A percentile compares a stretch with the other conserved stretches of the same genome.
Conservation (phyloP, 352 stramenopile genomes). For the Phytophthora macrochlamydospora region DNA sequence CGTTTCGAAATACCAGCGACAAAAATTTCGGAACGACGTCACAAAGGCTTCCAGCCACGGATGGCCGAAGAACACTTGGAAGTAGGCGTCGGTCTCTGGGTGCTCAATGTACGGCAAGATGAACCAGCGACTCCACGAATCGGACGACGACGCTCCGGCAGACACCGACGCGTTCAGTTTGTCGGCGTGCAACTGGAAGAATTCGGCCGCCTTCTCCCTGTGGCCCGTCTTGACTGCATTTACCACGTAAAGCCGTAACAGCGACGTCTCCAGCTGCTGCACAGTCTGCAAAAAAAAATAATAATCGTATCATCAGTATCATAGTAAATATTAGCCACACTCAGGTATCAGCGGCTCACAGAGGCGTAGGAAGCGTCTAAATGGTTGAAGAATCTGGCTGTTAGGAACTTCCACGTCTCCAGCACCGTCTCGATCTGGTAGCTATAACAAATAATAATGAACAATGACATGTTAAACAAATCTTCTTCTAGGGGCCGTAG, state of each 20-base stretch:
- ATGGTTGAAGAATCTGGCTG: constrained; percentile 79
- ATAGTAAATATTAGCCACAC: neutral
- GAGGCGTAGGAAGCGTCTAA: constrained; percentile 72
- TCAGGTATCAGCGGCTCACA: constrained; percentile 29
- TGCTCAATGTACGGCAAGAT: constrained; percentile 79
- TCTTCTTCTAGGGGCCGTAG: constrained; percentile 6
- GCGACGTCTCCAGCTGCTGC: constrained; percentile 65
- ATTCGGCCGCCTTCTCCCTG: constrained; percentile 72
- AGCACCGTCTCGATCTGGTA: constrained; percentile 79
- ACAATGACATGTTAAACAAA: constrained; percentile 8
- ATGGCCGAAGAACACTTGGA: constrained; percentile 76
- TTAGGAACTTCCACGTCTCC: constrained; percentile 84
- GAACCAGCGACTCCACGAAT: constrained; percentile 85
- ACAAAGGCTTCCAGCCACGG: constrained; percentile 77
- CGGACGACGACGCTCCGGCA: constrained; percentile 12
- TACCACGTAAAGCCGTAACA: constrained; percentile 77
- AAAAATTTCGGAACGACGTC: constrained; percentile 80
- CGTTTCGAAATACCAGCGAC: constrained; percentile 72
- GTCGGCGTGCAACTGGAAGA: constrained; percentile 75
- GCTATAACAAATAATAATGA: constrained; percentile 31
- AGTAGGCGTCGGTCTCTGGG: constrained; percentile 76
- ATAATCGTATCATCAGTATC: neutral
- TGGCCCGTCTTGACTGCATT: constrained; percentile 77
- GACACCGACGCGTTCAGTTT: constrained; percentile 58
- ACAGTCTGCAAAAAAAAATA: constrained; percentile 50